phyloP scores from a whole-genome alignment of 208 protist species.

The Trypanosoma conorhini region DNA sequence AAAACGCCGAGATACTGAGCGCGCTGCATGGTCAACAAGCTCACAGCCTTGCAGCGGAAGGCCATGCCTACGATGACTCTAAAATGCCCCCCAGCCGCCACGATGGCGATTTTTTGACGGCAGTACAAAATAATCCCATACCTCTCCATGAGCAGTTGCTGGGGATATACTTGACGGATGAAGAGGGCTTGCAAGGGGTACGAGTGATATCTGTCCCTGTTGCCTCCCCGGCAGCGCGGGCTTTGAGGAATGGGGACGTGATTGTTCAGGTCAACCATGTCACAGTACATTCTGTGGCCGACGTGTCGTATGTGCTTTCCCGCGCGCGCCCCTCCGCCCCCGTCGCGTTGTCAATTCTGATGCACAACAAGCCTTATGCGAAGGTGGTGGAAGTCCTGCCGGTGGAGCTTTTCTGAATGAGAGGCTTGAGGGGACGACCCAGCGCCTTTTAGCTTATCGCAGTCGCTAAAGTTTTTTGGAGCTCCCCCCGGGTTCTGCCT shows the following conservation, averaged over 20 bases:
- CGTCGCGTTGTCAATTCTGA: constrained; percentile 7
- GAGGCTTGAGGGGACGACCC: neutral
- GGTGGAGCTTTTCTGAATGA: constrained; percentile 3
- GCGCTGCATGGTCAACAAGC: constrained; percentile 3
- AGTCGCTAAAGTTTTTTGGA: neutral
- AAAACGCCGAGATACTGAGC: constrained; percentile 10
- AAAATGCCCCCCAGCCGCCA: neutral
- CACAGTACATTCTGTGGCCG: constrained; percentile 24
- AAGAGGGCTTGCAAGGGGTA: constrained; percentile 8
- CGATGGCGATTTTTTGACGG: neutral
- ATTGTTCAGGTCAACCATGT: constrained; percentile 24
- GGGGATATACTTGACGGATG: constrained; percentile 13
- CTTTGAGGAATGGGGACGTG: constrained; percentile 9
- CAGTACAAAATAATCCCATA: neutral
- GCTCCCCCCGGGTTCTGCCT: no score
- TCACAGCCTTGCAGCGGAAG: neutral
- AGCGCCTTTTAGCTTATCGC: neutral
- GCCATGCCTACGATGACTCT: neutral
- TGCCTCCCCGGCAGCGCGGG: constrained; percentile 10
- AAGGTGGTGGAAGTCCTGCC: constrained; percentile 13
- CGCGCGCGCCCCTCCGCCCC: constrained; percentile 2
- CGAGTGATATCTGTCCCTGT: constrained; percentile 11
- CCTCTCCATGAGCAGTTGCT: constrained; percentile 17
- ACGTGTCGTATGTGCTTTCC: constrained; percentile 23
- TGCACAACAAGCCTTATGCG: constrained; percentile 1